A percentile compares a stretch with the other conserved stretches of the same genome.
Evolutionary conservation across 768 basidiomycete species (phyloP).

Genomic region (Agrocybe praecox): DNA sequence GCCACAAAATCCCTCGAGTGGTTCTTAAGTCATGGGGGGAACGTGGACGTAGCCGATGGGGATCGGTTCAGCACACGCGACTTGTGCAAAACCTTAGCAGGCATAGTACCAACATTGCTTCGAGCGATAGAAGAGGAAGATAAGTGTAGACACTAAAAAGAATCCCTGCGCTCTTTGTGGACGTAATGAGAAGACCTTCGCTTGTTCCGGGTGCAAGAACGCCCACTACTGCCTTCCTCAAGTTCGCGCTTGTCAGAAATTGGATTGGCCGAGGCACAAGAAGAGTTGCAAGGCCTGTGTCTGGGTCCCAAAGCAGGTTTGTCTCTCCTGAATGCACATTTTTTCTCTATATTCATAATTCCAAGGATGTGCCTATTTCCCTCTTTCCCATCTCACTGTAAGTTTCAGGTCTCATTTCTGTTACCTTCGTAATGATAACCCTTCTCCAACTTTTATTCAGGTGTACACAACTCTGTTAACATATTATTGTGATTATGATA

Average conservation of each 20-base stretch:
- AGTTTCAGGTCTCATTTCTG: no score
- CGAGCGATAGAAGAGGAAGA: slow-evolving; percentile 31
- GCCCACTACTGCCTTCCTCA: slow-evolving; percentile 34
- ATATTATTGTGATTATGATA: no score
- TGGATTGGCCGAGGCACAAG: slow-evolving; percentile 45
- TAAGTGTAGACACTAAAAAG: slow-evolving; percentile 24
- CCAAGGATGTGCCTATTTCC: no score
- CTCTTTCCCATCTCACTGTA: no score
- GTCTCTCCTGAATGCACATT: background rate
- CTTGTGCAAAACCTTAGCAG: slow-evolving; percentile 12
- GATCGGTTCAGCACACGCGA: slow-evolving; percentile 34
- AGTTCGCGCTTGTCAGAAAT: slow-evolving; percentile 34
- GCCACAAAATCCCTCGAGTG: slow-evolving; percentile 33
- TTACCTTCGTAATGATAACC: no score
- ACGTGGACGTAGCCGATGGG: slow-evolving; percentile 38
- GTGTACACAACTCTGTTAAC: no score
- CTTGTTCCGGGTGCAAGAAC: slow-evolving; percentile 36
- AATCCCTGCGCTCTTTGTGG: slow-evolving; percentile 38
- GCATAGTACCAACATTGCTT: slow-evolving; percentile 12
- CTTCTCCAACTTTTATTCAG: no score
- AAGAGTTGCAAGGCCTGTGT: slow-evolving; percentile 28
- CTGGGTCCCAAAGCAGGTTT: background rate
- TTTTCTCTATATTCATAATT: no score
- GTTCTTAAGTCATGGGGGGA: slow-evolving; percentile 46
- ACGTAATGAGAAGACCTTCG: slow-evolving; percentile 25